Percentiles rank a stretch among this genome's conserved stretches.
phyloP scores from a whole-genome alignment of 768 basidiomycete species.

The Gloeopeniophorella convolvens region DNA sequence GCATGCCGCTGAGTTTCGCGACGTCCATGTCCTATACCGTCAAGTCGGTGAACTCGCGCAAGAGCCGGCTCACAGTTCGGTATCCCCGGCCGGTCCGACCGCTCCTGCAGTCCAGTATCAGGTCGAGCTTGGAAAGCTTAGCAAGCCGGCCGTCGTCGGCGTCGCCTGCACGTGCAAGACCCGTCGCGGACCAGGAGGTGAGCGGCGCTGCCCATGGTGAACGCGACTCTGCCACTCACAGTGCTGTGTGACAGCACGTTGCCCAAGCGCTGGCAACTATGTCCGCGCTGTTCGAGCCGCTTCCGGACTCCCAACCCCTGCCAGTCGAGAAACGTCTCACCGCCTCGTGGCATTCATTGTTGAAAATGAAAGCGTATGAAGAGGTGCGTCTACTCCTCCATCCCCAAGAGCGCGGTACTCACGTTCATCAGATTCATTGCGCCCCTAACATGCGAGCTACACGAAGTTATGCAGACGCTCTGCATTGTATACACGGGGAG shows the following conservation, averaged over 20 bases:
- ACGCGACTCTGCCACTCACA: too few species aligned
- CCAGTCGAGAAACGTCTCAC: neutral
- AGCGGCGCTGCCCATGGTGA: neutral
- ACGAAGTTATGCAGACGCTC: constrained; percentile 1
- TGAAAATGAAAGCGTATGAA: constrained; percentile 5
- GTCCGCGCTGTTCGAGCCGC: neutral
- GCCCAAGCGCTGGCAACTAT: neutral
- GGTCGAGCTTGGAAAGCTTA: neutral
- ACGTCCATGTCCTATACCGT: constrained; percentile 2
- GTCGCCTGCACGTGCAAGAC: neutral
- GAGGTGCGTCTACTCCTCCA: neutral
- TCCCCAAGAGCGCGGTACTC: neutral
- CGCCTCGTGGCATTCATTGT: constrained; percentile 3
- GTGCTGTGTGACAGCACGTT: neutral
- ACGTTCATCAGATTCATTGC: neutral
- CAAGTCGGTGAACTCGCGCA: constrained; percentile 8
- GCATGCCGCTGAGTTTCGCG: neutral
- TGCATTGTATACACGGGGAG: constrained; percentile 7
- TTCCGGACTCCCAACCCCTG: neutral
- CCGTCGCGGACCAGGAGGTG: constrained; percentile 1
- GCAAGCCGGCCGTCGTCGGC: neutral
- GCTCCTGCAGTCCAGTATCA: neutral
- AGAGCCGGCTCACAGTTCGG: constrained; percentile 4
- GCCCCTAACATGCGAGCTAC: neutral
- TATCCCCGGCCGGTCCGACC: constrained; percentile 7